Conservation (phyloP, 495 filamentous ascomycete genomes). For the Lentithecium fluviatile region DNA sequence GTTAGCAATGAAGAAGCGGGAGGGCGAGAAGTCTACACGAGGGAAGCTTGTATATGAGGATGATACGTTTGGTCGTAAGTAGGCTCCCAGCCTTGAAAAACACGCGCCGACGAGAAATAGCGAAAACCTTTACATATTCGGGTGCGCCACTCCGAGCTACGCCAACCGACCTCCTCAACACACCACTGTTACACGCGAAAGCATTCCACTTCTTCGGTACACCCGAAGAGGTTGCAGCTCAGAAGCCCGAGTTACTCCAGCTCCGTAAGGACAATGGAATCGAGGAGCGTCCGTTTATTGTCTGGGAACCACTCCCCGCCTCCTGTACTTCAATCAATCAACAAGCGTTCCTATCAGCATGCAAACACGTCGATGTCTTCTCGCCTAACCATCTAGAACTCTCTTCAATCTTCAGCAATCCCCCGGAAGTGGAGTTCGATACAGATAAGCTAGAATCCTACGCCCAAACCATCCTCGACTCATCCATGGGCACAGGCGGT, state of each 20-base stretch:
- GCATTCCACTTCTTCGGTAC: conserved; percentile 20
- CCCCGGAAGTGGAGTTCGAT: not conserved
- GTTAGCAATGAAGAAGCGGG: conserved; percentile 4
- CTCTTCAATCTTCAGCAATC: not conserved
- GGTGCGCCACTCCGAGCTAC: conserved; percentile 5
- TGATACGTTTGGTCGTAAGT: conserved; percentile 28
- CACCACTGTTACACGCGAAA: conserved; percentile 10
- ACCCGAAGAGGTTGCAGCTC: conserved; percentile 5
- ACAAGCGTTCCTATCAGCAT: conserved; percentile 12
- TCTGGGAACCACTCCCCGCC: conserved; percentile 23
- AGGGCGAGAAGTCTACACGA: conserved; percentile 8
- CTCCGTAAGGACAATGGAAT: conserved; percentile 15
- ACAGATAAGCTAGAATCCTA: conserved; percentile 8
- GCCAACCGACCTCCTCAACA: conserved; percentile 5
- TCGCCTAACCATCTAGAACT: conserved; percentile 29
- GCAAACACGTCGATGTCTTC: conserved; percentile 24
- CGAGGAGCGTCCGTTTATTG: conserved; percentile 10
- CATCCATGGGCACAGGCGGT: not conserved
- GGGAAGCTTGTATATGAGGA: conserved; percentile 28
- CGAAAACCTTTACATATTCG: conserved; percentile 22
- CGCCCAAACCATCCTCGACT: conserved; percentile 1
- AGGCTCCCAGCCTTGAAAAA: not conserved
- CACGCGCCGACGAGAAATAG: not conserved
- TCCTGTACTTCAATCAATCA: conserved; percentile 12
- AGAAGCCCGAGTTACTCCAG: conserved; percentile 8